These are phyloP conservation scores for Pouteria glomerata DNA, from an alignment of 148 eudicot species.

Conservation along the genomic window DNA sequence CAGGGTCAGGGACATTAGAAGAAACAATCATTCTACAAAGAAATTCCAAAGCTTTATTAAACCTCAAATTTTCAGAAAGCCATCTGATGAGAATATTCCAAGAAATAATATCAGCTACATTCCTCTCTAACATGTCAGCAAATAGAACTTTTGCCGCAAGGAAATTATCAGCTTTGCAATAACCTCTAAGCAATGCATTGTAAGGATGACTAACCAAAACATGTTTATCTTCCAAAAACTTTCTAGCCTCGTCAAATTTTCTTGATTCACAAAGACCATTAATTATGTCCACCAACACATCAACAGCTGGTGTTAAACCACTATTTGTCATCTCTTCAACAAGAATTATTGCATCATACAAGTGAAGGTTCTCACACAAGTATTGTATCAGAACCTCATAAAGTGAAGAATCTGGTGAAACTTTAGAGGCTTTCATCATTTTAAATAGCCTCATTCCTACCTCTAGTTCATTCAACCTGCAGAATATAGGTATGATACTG, in stretches of 20 bases:
- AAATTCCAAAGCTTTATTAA: constrained; percentile 31
- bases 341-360: constrained; percentile 44
- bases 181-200: constrained; percentile 52
- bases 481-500: constrained; percentile 36
- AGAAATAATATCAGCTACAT: constrained; percentile 35
- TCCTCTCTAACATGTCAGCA: constrained; percentile 34
- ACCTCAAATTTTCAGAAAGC: constrained; percentile 32
- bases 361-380: constrained; percentile 29
- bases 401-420: constrained; percentile 32
- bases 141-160: constrained; percentile 31
- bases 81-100: constrained; percentile 56
- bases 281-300: constrained; percentile 34
- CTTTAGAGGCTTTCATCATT: constrained; percentile 43
- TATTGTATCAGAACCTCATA: constrained; percentile 39
- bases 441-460: constrained; percentile 37
- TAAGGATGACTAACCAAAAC: constrained; percentile 33
- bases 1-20: constrained; percentile 40
- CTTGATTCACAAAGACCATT: constrained; percentile 36
- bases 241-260: constrained; percentile 33
- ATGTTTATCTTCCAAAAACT: constrained; percentile 36
- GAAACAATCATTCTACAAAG: constrained; percentile 57
- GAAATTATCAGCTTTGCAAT: constrained; percentile 29
- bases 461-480: constrained; percentile 31
- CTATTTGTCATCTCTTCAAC: constrained; percentile 38
- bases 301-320: constrained; percentile 30